Evolutionary conservation across 2,329 filamentous ascomycete species (phyloP).

Genomic region (Lachnellula willkommii): DNA sequence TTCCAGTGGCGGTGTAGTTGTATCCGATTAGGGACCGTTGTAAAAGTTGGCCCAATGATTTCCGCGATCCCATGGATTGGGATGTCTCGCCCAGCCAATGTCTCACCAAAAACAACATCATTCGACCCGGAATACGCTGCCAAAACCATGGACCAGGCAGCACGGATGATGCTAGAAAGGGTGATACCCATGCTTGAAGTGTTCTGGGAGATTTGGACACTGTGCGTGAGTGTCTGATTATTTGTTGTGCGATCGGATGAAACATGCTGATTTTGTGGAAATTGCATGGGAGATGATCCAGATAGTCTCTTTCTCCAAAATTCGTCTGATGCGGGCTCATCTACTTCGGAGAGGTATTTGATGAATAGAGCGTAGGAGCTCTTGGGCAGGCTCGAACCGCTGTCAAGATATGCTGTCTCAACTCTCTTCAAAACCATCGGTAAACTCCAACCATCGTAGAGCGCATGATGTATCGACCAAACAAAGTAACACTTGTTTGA

Average conservation of each 20-base stretch:
- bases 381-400: constrained; percentile 28
- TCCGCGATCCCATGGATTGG: constrained; percentile 36
- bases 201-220: constrained; percentile 1
- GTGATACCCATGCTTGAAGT: constrained; percentile 10
- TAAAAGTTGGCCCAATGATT: constrained; percentile 39
- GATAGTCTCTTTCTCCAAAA: constrained; percentile 44
- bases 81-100: constrained; percentile 38
- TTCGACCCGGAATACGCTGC: constrained; percentile 34
- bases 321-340: constrained; percentile 36
- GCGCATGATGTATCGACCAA: constrained; percentile 49
- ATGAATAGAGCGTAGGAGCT: constrained; percentile 38
- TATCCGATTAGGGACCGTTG: constrained; percentile 39
- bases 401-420: constrained; percentile 16
- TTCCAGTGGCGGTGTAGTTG: constrained; percentile 23
- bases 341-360: constrained; percentile 38
- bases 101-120: constrained; percentile 41
- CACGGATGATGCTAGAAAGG: constrained; percentile 16
- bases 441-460: constrained; percentile 51
- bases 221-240: constrained; percentile 3
- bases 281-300: constrained; percentile 41
- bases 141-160: constrained; percentile 38
- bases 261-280: constrained; percentile 42
- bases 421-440: constrained; percentile 29
- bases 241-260: constrained; percentile 40
- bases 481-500: constrained; percentile 37